These are phyloP conservation scores for Globisporangium apiculatum DNA, from an alignment of 352 stramenopile genomes.

Conservation along the genomic window DNA sequence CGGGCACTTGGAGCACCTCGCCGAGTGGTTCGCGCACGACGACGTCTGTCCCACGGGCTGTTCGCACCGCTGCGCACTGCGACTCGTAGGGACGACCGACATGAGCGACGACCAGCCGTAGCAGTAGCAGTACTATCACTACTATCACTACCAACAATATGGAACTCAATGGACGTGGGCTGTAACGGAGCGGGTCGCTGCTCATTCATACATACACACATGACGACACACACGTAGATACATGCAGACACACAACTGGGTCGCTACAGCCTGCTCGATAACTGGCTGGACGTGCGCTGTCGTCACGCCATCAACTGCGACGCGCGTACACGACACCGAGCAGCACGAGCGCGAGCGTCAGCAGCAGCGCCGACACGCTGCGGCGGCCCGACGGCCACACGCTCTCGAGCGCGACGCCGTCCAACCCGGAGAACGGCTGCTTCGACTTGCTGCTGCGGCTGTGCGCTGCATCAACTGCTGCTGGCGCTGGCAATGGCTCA, in stretches of 20 bases:
- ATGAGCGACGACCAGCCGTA: conserved; percentile 9
- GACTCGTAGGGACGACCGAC: conserved; percentile 19
- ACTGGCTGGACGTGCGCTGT: too few species aligned
- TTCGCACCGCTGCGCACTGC: conserved; percentile 57
- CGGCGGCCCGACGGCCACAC: conserved; percentile 2
- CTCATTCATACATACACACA: too few species aligned
- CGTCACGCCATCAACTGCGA: not conserved
- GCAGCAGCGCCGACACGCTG: not conserved
- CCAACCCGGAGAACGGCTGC: conserved; percentile 5
- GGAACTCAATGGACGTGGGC: too few species aligned
- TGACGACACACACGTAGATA: too few species aligned
- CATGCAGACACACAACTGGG: too few species aligned
- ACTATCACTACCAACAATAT: too few species aligned
- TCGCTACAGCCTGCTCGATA: too few species aligned
- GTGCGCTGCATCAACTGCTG: not conserved
- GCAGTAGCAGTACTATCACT: too few species aligned
- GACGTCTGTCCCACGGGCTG: conserved; percentile 71
- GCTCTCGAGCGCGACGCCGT: conserved; percentile 4
- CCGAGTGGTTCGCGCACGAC: conserved; percentile 72
- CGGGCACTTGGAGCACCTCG: conserved; percentile 79
- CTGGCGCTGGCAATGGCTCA: not conserved
- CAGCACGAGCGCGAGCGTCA: conserved; percentile 1
- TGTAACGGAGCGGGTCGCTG: too few species aligned
- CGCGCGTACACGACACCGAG: not conserved
- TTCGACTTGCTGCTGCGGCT: not conserved